Percentiles rank a stretch among this genome's conserved stretches.
These are phyloP conservation scores for Rhododendron molle DNA, from an alignment of 148 eudicot genomes.

Conservation along the genomic window DNA sequence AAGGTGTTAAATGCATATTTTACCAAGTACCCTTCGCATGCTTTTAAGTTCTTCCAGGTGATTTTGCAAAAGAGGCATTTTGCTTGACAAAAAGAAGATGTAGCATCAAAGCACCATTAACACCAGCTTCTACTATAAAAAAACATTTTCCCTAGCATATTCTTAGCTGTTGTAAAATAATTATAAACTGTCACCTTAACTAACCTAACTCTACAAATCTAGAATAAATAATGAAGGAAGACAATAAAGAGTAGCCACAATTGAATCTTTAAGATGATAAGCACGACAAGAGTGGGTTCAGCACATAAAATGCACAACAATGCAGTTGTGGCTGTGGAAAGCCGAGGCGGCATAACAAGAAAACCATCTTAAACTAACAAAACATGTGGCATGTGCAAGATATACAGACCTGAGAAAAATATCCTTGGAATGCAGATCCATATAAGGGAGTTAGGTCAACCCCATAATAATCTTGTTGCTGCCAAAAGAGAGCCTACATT, in stretches of 20 bases:
- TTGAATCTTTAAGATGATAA: background rate
- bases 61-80: background rate
- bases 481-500: constrained; percentile 94
- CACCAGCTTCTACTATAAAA: background rate
- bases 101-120: background rate
- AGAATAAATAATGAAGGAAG: background rate
- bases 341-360: background rate
- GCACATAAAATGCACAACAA: background rate
- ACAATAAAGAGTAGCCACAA: background rate
- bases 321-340: background rate
- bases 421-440: constrained; percentile 83
- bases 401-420: constrained; percentile 80
- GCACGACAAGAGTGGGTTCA: background rate
- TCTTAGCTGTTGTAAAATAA: background rate
- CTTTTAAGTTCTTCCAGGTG: background rate
- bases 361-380: background rate
- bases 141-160: background rate
- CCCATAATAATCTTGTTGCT: constrained; percentile 94
- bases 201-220: background rate
- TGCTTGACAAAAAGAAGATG: background rate
- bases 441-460: constrained; percentile 84
- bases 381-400: background rate
- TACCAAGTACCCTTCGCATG: background rate
- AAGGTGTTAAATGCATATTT: background rate
- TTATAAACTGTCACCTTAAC: background rate